Base-by-base conservation (phyloP, 768 basidiomycete species). In the Russula vinacea region DNA sequence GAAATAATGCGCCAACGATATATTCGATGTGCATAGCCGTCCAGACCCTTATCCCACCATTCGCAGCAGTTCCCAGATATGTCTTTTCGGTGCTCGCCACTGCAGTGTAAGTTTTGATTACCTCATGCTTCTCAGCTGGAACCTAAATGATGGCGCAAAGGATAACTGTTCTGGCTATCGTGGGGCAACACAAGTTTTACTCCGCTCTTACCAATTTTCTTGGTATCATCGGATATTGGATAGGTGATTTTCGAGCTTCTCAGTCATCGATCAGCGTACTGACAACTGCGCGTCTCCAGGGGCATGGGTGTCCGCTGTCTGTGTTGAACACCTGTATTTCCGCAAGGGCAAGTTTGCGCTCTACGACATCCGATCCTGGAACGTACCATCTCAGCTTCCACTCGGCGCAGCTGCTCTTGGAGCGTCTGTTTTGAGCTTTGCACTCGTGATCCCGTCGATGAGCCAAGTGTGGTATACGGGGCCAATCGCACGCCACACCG, bases 1-100 rank as follows among this genome's bases (percentile, higher is more conserved):
- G 84, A 3, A 94, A 94, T 75, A 87, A 91, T 51, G 89, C 90
- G 1, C 84, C 87, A 2, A 88, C 90, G 7, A 85, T 93, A 66
- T 97, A 97, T 74, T 90, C 88, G 50, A 82, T 88, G 62, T 83
- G 85, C 67, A 79, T 93, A 62, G 87, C 84, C 71, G 77, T 90
- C 67, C 91, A 93, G 71, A 79, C 88, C 1, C 79, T 87, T 69
- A 72, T 88, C 5, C 89, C 90, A 0, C 78, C 76, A 47, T 77
- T 86, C 39, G 76, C 79, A 13, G 74, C 71, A 62, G 78, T 90
- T 8, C 90, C 89, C 1, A 79, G 89, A 70, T 91, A 87, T 73
- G 75, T 90, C 13, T 86, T 92, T 71, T 81, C 84, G 6, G 68
- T 90, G 14, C 67, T 90, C 54, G 84, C 84, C 7, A 86, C 81